phyloP scores from a whole-genome alignment of 768 basidiomycete species.

The Rhodotorula paludigena region DNA sequence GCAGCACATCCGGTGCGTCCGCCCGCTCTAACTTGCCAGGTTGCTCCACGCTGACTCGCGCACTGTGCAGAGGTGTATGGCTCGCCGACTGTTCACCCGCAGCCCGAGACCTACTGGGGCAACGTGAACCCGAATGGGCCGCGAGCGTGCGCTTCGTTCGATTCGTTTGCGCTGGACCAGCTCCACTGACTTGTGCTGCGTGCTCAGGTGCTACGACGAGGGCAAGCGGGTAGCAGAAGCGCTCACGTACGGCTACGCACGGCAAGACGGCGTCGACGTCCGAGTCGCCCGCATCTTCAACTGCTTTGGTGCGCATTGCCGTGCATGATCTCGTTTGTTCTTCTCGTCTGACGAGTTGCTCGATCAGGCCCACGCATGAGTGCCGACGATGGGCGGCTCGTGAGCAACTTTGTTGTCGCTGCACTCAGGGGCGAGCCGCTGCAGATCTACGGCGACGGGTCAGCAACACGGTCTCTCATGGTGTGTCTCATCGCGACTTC shows the following conservation, averaged over 20 bases:
- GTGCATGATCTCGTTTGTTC: too few species aligned
- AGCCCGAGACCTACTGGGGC: constrained; percentile 51
- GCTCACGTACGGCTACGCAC: constrained; percentile 88
- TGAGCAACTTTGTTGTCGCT: constrained; percentile 98
- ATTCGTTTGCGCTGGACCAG: neutral
- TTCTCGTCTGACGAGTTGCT: constrained; percentile 20
- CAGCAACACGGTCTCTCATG: constrained; percentile 39
- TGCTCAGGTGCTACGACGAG: constrained; percentile 94
- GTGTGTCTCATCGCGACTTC: too few species aligned
- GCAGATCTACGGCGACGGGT: constrained; percentile 54
- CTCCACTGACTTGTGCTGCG: neutral
- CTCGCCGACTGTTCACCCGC: constrained; percentile 96
- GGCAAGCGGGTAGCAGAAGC: constrained; percentile 99
- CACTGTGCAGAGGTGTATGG: constrained; percentile 81
- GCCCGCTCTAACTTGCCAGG: constrained; percentile 3
- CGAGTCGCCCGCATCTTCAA: constrained; percentile 99
- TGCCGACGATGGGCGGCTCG: constrained; percentile 92
- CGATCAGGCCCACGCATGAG: constrained; percentile 58
- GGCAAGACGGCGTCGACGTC: constrained; percentile 91
- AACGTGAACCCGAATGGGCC: constrained; percentile 93
- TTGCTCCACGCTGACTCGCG: neutral
- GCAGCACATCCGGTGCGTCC: constrained; percentile 86
- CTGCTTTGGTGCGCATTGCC: constrained; percentile 76
- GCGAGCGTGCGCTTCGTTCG: neutral
- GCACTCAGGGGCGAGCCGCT: constrained; percentile 93